phyloP scores from a whole-genome alignment of 805 yeast species.

The Candida jianshihensis region DNA sequence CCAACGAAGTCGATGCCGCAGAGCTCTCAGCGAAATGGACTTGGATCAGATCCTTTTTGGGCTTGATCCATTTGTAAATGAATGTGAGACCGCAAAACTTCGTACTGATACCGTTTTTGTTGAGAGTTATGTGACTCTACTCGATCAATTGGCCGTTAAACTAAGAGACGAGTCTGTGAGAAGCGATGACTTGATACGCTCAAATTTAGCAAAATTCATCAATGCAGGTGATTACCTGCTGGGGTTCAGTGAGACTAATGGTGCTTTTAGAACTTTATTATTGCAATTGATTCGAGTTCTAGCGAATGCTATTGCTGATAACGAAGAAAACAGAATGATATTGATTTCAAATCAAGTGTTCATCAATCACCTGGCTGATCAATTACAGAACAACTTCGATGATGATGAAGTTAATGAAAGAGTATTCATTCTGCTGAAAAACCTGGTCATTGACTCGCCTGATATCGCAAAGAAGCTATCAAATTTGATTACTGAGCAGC shows the following conservation, averaged over 20 bases:
- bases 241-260: neutral
- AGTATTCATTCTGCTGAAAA: conserved; percentile 12
- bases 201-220: conserved; percentile 12
- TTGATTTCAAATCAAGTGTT: conserved; percentile 6
- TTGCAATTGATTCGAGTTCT: conserved; percentile 18
- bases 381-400: conserved; percentile 13
- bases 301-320: conserved; percentile 23
- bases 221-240: conserved; percentile 10
- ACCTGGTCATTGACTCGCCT: conserved; percentile 14
- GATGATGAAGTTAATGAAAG: conserved; percentile 17
- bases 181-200: conserved; percentile 7
- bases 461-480: conserved; percentile 9
- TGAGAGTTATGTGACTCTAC: conserved; percentile 17
- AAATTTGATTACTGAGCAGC: conserved; percentile 4
- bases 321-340: conserved; percentile 13
- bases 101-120: conserved; percentile 9
- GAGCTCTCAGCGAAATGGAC: too few relatives aligned
- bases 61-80: conserved; percentile 16
- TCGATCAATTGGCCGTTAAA: conserved; percentile 18
- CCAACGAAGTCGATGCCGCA: too few relatives aligned
- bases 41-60: conserved; percentile 21
- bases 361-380: conserved; percentile 6
- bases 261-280: conserved; percentile 4
- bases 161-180: conserved; percentile 15
- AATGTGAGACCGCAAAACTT: conserved; percentile 7